Conservation (phyloP, 2,329 filamentous ascomycete species). For the Bertia moriformis region DNA sequence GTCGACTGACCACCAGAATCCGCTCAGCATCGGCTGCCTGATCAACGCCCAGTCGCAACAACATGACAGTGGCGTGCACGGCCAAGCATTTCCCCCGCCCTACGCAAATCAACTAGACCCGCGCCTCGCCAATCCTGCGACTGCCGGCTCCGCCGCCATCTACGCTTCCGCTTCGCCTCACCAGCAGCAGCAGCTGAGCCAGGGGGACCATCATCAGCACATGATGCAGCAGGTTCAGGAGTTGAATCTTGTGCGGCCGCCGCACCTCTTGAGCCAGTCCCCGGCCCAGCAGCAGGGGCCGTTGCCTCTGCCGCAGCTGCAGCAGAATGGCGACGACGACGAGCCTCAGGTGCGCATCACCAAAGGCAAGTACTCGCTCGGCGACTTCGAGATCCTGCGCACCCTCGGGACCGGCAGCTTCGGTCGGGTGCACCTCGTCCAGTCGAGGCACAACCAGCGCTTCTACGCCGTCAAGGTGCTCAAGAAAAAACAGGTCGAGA, state of each 20-base stretch:
- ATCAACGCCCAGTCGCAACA: conserved; percentile 51
- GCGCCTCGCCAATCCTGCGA: conserved; percentile 9
- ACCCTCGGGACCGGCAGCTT: conserved; percentile 95
- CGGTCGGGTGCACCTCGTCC: conserved; percentile 86
- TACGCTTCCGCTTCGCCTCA: conserved; percentile 11
- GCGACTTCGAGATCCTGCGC: conserved; percentile 77
- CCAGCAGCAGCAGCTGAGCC: conserved; percentile 8
- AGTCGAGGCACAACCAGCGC: conserved; percentile 93
- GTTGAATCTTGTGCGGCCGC: no score
- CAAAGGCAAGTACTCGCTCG: conserved; percentile 91
- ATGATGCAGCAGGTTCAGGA: conserved; percentile 5
- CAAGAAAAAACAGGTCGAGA: conserved; percentile 96
- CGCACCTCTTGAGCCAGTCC: conserved; percentile 2
- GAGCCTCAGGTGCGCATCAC: conserved; percentile 46
- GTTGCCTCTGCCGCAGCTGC: conserved; percentile 7
- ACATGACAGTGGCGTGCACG: conserved; percentile 10
- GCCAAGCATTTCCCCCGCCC: conserved; percentile 10
- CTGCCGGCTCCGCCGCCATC: conserved; percentile 9
- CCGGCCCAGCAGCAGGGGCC: conserved; percentile 5
- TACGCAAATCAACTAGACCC: no score
- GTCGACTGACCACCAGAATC: conserved; percentile 24
- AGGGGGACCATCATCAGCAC: conserved; percentile 2
- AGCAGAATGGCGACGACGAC: no score
- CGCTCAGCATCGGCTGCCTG: conserved; percentile 67
- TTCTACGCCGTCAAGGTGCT: conserved; percentile 98